A percentile compares a stretch with the other conserved stretches of the same genome.
Evolutionary conservation across 208 protist genomes (phyloP).

Genomic region (Crithidia sp.): DNA sequence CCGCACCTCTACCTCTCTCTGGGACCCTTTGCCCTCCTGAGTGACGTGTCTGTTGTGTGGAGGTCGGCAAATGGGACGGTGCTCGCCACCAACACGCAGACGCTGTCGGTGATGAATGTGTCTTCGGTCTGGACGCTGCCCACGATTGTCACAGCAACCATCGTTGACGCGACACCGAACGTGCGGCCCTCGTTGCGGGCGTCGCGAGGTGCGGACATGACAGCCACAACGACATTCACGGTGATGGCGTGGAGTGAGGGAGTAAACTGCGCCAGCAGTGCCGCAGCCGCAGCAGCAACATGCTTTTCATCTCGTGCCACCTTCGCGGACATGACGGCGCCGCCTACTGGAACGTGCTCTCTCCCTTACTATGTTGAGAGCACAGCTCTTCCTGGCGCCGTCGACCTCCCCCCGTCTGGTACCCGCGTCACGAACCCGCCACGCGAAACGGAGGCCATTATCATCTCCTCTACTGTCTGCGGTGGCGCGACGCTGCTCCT

Average conservation of each 20-base stretch:
- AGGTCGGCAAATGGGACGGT: slow-evolving; percentile 14
- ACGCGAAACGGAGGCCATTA: slow-evolving; percentile 22
- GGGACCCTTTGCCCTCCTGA: slow-evolving; percentile 37
- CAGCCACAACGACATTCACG: slow-evolving; percentile 1
- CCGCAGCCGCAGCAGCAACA: neutral
- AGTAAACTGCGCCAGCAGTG: slow-evolving; percentile 1
- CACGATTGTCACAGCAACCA: slow-evolving; percentile 12
- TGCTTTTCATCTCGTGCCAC: slow-evolving; percentile 2
- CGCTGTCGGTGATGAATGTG: slow-evolving; percentile 18
- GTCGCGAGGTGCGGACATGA: slow-evolving; percentile 3
- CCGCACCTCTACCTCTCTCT: slow-evolving; percentile 28
- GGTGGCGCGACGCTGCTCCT: slow-evolving; percentile 26
- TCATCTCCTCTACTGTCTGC: slow-evolving; percentile 32
- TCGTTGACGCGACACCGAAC: neutral
- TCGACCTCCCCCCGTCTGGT: neutral
- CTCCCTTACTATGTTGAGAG: too few relatives aligned
- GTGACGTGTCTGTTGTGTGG: slow-evolving; percentile 47
- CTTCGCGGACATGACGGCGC: neutral
- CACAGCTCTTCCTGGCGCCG: too few relatives aligned
- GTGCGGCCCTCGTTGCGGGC: neutral
- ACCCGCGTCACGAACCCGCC: neutral
- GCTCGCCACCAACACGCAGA: slow-evolving; percentile 19
- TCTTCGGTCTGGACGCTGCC: slow-evolving; percentile 31
- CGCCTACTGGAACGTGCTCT: neutral
- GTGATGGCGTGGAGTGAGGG: neutral